A percentile compares a stretch with the other conserved stretches of the same genome.
Evolutionary conservation across 164 flowering plant genomes (phyloP).

Genomic region (Macadamia integrifolia): DNA sequence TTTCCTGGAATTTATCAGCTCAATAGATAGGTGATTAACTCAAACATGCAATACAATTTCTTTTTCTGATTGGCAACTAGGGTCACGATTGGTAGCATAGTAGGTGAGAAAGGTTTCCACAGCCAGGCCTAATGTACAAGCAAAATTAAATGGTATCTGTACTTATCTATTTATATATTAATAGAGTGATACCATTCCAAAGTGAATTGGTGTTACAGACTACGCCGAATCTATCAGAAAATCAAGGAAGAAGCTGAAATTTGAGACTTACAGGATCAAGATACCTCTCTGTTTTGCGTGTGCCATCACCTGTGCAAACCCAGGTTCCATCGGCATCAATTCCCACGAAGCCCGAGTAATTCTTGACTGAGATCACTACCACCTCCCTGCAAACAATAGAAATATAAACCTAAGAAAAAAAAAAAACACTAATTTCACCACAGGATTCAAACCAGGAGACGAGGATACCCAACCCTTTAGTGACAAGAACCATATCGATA

Average conservation of each 20-base stretch:
- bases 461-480: constrained; percentile 27
- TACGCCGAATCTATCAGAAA: neutral
- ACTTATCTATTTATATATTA: too few species aligned
- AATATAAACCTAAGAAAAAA: too few species aligned
- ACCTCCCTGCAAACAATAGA: constrained; percentile 39
- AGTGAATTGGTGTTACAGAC: neutral
- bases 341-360: constrained; percentile 54
- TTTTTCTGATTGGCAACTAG: neutral
- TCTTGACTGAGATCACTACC: constrained; percentile 62
- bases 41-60: neutral
- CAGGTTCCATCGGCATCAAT: constrained; percentile 63
- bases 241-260: neutral
- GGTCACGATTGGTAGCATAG: neutral
- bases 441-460: neutral
- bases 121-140: neutral
- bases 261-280: constrained; percentile 64
- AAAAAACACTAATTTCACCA: neutral
- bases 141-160: neutral
- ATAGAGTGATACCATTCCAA: neutral
- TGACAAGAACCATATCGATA: constrained; percentile 70
- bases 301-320: constrained; percentile 37
- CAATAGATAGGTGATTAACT: neutral
- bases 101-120: neutral
- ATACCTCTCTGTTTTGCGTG: constrained; percentile 35
- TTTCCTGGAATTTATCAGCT: neutral